Base-by-base conservation (phyloP, 225 moss, liverwort and hornwort genomes). In the Straminergon stramineum region DNA sequence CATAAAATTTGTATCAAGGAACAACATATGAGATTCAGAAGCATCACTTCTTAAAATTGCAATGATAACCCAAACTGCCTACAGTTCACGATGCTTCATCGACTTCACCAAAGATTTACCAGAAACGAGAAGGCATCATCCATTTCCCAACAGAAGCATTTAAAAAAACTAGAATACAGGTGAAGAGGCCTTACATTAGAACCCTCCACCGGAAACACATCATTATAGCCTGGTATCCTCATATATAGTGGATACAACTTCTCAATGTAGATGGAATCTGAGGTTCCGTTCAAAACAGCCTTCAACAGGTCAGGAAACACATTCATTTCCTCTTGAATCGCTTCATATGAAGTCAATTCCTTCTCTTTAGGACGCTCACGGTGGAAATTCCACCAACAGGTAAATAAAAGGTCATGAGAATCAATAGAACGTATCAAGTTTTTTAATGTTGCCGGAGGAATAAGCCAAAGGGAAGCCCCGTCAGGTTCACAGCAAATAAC, bases 401-500 rank as follows among this genome's bases (percentile, higher is more conserved):
- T 94, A 85, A 99, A 93, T 63, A 85, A 63, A 87, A 99, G 94
- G 51, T 92, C 94, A 57, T 96, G 93, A 80, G 94, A 95, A 91
- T 96, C 94, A 53, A 97, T 95, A 82, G 94, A 95, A 69, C 93
- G 92, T 90, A 95, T 93, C 84, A 99, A 89, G 88, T 92, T 97
- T 88, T 90, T 92, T 15, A 97, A 85, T 30, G 98, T 96, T 57
- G 96, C 93, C 77, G 97, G 97, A 83, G 98, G 98, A 70, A 99
- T 95, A 81, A 96, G 95, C 98, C 97, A 99, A 43, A 96, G 91
- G 58, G 96, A 95, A 85, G 97, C 96, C 75, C 96, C 95, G 90
- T 97, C 95, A 73, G 94, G 95, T 89, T 96, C 97, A 92, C 98
- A 99, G 91, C 98, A 99, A 71, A 99, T 90, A 60, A 95, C 85